phyloP scores from a whole-genome alignment of 2,329 filamentous ascomycete genomes.

The Exophiala phaeomuriformis region DNA sequence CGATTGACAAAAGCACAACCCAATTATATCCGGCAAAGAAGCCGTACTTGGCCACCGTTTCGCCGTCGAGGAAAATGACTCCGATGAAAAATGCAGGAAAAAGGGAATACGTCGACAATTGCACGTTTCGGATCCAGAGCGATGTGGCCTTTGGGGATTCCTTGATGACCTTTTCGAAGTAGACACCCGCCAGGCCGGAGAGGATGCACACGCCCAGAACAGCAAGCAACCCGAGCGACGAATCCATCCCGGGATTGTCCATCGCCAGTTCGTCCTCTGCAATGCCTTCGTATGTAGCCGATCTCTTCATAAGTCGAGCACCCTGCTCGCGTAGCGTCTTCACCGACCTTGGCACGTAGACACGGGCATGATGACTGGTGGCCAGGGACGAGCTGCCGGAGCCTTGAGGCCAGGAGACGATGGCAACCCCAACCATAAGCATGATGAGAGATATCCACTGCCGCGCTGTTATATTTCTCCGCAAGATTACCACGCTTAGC shows the following conservation, averaged over 20 bases:
- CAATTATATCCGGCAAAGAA: slow-evolving; percentile 95
- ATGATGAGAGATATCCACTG: slow-evolving; percentile 76
- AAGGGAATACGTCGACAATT: slow-evolving; percentile 87
- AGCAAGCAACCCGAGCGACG: slow-evolving; percentile 68
- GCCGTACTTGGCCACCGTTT: slow-evolving; percentile 71
- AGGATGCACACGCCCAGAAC: slow-evolving; percentile 70
- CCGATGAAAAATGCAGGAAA: slow-evolving; percentile 83
- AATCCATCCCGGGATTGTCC: slow-evolving; percentile 59
- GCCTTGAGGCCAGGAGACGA: slow-evolving; percentile 70
- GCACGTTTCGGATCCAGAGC: slow-evolving; percentile 90
- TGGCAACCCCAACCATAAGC: slow-evolving; percentile 71
- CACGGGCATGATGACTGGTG: slow-evolving; percentile 49
- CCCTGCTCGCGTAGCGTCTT: slow-evolving; percentile 64
- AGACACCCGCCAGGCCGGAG: slow-evolving; percentile 71
- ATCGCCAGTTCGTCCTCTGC: slow-evolving; percentile 50
- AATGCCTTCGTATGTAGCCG: slow-evolving; percentile 87
- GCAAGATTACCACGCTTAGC: slow-evolving; percentile 73
- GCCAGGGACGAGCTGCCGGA: slow-evolving; percentile 47
- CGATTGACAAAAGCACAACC: slow-evolving; percentile 79
- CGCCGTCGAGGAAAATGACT: slow-evolving; percentile 78
- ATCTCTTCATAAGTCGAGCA: slow-evolving; percentile 56
- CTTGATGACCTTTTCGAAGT: slow-evolving; percentile 74
- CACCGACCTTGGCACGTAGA: slow-evolving; percentile 69
- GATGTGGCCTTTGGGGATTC: slow-evolving; percentile 68
- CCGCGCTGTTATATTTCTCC: slow-evolving; percentile 59